Evolutionary conservation across 2,329 filamentous ascomycete genomes (phyloP).

Genomic region (Raffaelea deltoideospora): DNA sequence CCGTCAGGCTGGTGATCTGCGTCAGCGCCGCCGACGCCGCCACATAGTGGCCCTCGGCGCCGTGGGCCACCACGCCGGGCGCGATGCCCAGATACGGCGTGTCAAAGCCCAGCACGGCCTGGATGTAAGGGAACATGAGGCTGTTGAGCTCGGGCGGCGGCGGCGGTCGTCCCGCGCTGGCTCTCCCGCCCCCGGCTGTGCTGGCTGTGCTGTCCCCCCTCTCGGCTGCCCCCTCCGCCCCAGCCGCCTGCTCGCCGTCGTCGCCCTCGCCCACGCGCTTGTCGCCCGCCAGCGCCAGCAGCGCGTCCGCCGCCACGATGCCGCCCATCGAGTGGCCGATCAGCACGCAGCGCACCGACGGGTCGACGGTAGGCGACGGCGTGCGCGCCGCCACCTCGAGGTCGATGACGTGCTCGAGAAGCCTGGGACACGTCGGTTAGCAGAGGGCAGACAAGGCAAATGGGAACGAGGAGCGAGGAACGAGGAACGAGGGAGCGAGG

Average conservation of each 20-base stretch:
- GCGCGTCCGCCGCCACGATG: constrained; percentile 82
- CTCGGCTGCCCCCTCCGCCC: too few species aligned
- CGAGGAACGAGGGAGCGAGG: too few species aligned
- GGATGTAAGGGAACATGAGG: constrained; percentile 87
- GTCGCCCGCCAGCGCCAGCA: constrained; percentile 53
- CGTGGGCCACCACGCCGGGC: constrained; percentile 69
- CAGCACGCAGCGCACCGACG: constrained; percentile 67
- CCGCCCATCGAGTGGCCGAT: constrained; percentile 86
- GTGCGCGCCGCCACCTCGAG: constrained; percentile 73
- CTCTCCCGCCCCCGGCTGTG: neutral
- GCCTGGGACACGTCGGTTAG: constrained; percentile 31
- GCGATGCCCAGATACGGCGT: constrained; percentile 80
- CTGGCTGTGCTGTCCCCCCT: constrained; percentile 12
- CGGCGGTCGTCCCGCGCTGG: neutral
- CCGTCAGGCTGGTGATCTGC: constrained; percentile 48
- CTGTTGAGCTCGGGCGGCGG: constrained; percentile 27
- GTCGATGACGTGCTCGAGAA: constrained; percentile 86
- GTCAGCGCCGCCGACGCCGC: constrained; percentile 55
- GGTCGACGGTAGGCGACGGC: constrained; percentile 71
- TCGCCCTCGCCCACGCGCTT: constrained; percentile 27
- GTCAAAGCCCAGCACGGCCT: constrained; percentile 83
- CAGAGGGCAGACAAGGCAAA: neutral
- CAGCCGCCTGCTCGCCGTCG: constrained; percentile 21
- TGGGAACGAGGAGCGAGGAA: too few species aligned
- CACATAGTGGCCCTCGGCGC: constrained; percentile 75